Percentiles rank a stretch among this genome's conserved stretches.
These are phyloP conservation scores for Colletotrichum paranaense DNA, from an alignment of 2,329 filamentous ascomycete genomes.

Conservation along the genomic window DNA sequence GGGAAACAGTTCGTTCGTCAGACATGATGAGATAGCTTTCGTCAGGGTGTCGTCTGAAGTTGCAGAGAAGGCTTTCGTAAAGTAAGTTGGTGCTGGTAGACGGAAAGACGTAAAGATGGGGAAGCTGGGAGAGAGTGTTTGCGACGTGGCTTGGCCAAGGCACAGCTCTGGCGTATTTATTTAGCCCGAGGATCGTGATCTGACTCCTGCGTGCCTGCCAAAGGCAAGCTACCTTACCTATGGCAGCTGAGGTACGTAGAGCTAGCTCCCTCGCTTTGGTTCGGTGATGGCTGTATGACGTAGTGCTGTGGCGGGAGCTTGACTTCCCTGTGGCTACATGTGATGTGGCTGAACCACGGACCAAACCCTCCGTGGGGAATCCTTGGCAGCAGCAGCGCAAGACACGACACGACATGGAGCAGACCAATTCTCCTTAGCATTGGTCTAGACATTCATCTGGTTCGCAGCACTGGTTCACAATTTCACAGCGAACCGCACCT, in stretches of 20 bases:
- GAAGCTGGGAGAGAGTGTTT: background rate
- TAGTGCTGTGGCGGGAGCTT: constrained; percentile 18
- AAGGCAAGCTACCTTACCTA: constrained; percentile 1
- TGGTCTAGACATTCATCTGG: background rate
- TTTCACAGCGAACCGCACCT: background rate
- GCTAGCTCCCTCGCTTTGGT: constrained; percentile 25
- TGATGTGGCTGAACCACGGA: constrained; percentile 11
- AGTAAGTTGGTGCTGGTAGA: background rate
- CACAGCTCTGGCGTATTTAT: constrained; percentile 15
- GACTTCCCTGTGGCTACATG: background rate
- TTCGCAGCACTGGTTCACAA: background rate
- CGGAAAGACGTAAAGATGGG: background rate
- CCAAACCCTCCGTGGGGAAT: background rate
- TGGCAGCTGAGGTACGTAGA: constrained; percentile 1
- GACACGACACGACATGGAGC: too few species aligned
- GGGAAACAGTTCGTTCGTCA: constrained; percentile 19
- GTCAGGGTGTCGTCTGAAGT: background rate
- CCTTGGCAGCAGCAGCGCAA: background rate
- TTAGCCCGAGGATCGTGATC: constrained; percentile 28
- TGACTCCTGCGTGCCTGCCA: constrained; percentile 23
- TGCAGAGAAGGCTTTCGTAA: background rate
- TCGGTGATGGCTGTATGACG: constrained; percentile 34
- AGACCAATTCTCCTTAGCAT: background rate
- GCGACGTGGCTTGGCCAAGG: background rate
- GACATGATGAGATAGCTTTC: constrained; percentile 6